Evolutionary conservation across 2,329 filamentous ascomycete species (phyloP), one percentile per base, ranked within the genome.

Genomic region (Cordyceps militaris): DNA sequence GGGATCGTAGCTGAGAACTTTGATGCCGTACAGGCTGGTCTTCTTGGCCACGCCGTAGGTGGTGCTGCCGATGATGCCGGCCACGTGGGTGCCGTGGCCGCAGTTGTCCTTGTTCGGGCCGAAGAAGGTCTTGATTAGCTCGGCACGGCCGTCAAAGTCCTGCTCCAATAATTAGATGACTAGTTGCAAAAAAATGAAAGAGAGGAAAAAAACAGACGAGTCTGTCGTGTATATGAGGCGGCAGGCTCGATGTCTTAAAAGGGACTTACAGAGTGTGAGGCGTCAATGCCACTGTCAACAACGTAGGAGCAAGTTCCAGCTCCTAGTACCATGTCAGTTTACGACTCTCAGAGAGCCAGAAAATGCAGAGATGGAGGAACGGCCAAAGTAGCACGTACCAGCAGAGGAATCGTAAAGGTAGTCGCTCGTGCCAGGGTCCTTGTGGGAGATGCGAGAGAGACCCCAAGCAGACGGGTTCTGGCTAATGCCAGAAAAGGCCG

Each of bases 21-120:
- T 76, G 55, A 76, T 69, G 4, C 71, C 71, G 34, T 74, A 64
- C 21, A 77, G 60, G 10, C 65, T 67, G 4, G 70, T 66, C 58
- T 70, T 68, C 66, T 75, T 76, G 6, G 74, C 72, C 8, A 66
- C 64, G 36, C 65, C 65, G 42, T 64, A 64, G 2, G 61, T 63
- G 23, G 43, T 46, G 43, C 60, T 57, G 42, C 63, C 64, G 28
- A 65, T 62, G 34, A 58, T 65, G 14, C 63, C 63, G 8, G 65
- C 63, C 23, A 65, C 61, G 40, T 66, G 63, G 3, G 73, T 74
- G 44, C 72, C 72, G 63, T 75, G 72, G 32, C 73, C 72, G 58
- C 69, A 62, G 21, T 62, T 55, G 54, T 64, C 62, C 36, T 32
- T 44, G 51, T 30, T 26, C n/a, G 51, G 56, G 32, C 59, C 60